Percentiles rank a stretch among this genome's conserved stretches.
Evolutionary conservation across 2,329 filamentous ascomycete species (phyloP).

Genomic region (Xylariales sp.): DNA sequence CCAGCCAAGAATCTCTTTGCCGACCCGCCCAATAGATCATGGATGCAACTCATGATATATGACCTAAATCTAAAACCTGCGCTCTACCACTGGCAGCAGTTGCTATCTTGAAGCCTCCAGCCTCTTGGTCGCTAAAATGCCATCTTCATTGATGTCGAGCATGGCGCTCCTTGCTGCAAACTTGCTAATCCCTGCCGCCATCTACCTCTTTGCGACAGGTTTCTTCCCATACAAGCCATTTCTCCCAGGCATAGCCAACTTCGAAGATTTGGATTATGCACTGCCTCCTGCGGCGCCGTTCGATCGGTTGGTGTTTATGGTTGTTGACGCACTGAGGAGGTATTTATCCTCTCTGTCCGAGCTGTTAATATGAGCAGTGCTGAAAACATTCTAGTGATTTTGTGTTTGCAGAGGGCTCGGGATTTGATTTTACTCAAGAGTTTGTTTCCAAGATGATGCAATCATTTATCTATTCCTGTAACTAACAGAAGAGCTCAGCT

Average conservation of each 20-base stretch:
- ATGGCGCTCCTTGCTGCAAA: slow-evolving; percentile 64
- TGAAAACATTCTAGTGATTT: slow-evolving; percentile 71
- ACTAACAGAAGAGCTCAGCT: slow-evolving; percentile 38
- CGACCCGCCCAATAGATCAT: background rate
- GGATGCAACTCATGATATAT: background rate
- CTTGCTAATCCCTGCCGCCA: slow-evolving; percentile 68
- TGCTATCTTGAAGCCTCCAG: background rate
- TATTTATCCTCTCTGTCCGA: slow-evolving; percentile 30
- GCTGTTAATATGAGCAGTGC: background rate
- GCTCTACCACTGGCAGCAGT: background rate
- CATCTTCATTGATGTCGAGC: slow-evolving; percentile 18
- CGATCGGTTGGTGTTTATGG: slow-evolving; percentile 92
- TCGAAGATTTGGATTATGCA: slow-evolving; percentile 52
- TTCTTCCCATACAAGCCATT: slow-evolving; percentile 99
- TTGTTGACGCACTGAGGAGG: slow-evolving; percentile 91
- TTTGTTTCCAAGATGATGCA: no score
- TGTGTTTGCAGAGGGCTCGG: slow-evolving; percentile 76
- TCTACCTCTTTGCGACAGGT: slow-evolving; percentile 75
- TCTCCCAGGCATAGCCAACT: slow-evolving; percentile 75
- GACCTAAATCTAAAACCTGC: background rate
- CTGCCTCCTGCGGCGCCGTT: slow-evolving; percentile 65
- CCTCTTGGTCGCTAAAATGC: background rate
- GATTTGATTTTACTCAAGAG: slow-evolving; percentile 86
- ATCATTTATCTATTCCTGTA: background rate
- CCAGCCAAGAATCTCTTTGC: background rate